Evolutionary conservation across 1,139 yeast species (phyloP).

Genomic region (Hyphopichia wangnamkhiaoensis): DNA sequence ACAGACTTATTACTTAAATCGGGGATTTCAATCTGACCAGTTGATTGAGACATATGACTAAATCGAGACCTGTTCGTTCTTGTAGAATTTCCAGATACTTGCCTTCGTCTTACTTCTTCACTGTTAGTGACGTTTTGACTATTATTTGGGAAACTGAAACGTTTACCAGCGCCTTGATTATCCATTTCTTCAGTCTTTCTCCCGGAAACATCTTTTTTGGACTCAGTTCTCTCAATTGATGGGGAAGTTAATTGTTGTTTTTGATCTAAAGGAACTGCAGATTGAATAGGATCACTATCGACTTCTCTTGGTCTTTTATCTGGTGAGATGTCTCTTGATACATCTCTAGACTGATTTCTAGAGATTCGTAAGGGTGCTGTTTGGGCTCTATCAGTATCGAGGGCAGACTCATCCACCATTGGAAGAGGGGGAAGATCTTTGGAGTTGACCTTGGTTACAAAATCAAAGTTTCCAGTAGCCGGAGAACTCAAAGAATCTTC

Average conservation of each 20-base stretch:
- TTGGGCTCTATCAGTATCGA: background rate
- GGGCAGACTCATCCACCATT: background rate
- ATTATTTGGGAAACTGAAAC: slow-evolving; percentile 43
- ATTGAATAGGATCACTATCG: background rate
- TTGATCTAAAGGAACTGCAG: background rate
- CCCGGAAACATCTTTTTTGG: background rate
- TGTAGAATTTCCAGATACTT: slow-evolving; percentile 14
- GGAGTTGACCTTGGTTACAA: background rate
- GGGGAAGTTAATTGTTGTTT: background rate
- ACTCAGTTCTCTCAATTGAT: slow-evolving; percentile 1
- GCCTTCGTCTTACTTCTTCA: slow-evolving; percentile 17
- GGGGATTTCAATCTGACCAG: slow-evolving; percentile 49
- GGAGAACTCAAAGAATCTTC: slow-evolving; percentile 10
- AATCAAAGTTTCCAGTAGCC: slow-evolving; percentile 1
- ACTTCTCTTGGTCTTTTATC: background rate
- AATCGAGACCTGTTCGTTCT: slow-evolving; percentile 20
- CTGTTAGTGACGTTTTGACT: slow-evolving; percentile 35
- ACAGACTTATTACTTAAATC: slow-evolving; percentile 30
- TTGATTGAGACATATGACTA: slow-evolving; percentile 25
- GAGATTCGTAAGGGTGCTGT: slow-evolving; percentile 4
- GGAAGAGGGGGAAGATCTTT: slow-evolving; percentile 3
- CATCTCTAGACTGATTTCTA: slow-evolving; percentile 1
- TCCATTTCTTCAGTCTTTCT: slow-evolving; percentile 17
- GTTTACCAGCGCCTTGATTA: slow-evolving; percentile 36
- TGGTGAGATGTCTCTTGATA: slow-evolving; percentile 1